Evolutionary conservation across 257 asterid genomes (phyloP).

Genomic region (Solanum rostratum): DNA sequence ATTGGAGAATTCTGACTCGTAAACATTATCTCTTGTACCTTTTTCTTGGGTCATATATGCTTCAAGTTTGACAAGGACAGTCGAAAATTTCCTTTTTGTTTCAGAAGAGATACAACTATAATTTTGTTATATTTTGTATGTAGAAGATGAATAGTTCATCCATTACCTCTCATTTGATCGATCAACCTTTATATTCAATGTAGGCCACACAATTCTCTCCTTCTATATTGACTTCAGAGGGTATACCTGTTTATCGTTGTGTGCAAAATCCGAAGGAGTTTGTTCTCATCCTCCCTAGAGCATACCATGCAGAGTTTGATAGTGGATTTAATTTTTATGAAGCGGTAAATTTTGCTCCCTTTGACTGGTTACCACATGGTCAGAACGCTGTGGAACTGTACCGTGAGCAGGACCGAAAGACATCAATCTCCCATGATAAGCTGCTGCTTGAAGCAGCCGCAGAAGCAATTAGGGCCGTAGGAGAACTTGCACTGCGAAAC

Average conservation of each 20-base stretch:
- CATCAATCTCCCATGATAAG: constrained; percentile 63
- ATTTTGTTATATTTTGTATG: not conserved
- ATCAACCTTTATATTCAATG: constrained; percentile 1
- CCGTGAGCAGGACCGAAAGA: constrained; percentile 33
- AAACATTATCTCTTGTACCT: not conserved
- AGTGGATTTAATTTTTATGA: constrained; percentile 82
- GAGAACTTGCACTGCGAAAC: constrained; percentile 24
- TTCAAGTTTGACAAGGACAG: not conserved
- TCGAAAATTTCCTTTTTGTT: not conserved
- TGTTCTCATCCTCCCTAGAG: constrained; percentile 61
- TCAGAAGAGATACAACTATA: not conserved
- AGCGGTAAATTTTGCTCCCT: constrained; percentile 60
- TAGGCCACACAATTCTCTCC: constrained; percentile 73
- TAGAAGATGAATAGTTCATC: not conserved
- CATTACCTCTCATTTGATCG: not conserved
- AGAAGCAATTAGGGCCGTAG: constrained; percentile 40
- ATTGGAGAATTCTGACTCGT: not conserved
- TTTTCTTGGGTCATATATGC: not conserved
- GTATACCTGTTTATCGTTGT: constrained; percentile 77
- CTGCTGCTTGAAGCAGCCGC: constrained; percentile 60
- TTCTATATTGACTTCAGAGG: constrained; percentile 44
- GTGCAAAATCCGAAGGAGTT: constrained; percentile 59
- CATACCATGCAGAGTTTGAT: constrained; percentile 54
- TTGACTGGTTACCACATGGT: constrained; percentile 82
- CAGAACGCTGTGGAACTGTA: constrained; percentile 47